Evolutionary conservation across 345 rosid species (phyloP).

Genomic region (Mallotus nudiflorus): DNA sequence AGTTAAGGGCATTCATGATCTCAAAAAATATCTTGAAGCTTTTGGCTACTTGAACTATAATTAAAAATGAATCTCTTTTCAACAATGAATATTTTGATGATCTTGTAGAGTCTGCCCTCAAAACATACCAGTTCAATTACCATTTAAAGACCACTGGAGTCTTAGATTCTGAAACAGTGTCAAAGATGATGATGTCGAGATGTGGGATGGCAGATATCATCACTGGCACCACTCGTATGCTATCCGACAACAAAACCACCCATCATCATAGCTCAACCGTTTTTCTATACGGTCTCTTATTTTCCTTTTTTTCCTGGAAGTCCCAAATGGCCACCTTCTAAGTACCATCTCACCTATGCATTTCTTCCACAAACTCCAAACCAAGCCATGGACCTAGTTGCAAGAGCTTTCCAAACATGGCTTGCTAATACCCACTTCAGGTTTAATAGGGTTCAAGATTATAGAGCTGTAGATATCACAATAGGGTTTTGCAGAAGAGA

Average conservation of each 20-base stretch:
- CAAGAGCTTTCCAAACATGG: slow-evolving; percentile 37
- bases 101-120: slow-evolving; percentile 31
- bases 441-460: background rate
- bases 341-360: slow-evolving; percentile 31
- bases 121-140: slow-evolving; percentile 36
- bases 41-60: slow-evolving; percentile 38
- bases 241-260: slow-evolving; percentile 11
- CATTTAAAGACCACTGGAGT: slow-evolving; percentile 23
- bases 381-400: slow-evolving; percentile 5
- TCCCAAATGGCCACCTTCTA: slow-evolving; percentile 33
- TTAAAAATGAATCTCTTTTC: background rate
- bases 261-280: background rate
- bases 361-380: slow-evolving; percentile 5
- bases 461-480: slow-evolving; percentile 20
- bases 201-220: slow-evolving; percentile 42
- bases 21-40: slow-evolving; percentile 30
- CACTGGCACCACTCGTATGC: slow-evolving; percentile 31
- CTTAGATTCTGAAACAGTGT: slow-evolving; percentile 26
- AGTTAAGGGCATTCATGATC: slow-evolving; percentile 24
- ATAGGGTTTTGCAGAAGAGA: slow-evolving; percentile 26
- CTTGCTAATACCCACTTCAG: slow-evolving; percentile 24
- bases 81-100: slow-evolving; percentile 35
- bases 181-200: slow-evolving; percentile 30
- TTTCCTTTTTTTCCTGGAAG: slow-evolving; percentile 14
- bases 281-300: slow-evolving; percentile 28